A percentile compares a stretch with the other conserved stretches of the same genome.
These are phyloP conservation scores for Monilinia aucupariae DNA, from an alignment of 2,329 filamentous ascomycete genomes.

Conservation along the genomic window DNA sequence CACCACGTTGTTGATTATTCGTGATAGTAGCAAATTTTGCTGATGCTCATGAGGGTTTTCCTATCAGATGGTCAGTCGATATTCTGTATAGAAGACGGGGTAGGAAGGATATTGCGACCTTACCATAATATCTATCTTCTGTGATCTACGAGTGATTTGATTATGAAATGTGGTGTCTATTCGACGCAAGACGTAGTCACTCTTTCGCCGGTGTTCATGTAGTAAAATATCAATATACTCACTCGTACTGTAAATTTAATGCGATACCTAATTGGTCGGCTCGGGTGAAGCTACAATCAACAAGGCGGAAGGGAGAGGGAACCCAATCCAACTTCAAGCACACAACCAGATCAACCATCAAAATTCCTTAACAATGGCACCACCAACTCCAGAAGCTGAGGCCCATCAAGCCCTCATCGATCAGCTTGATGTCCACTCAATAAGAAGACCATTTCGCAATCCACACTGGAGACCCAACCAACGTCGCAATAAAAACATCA, in stretches of 20 bases:
- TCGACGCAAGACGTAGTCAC: neutral
- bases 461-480: constrained; percentile 85
- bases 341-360: constrained; percentile 7
- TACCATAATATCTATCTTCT: constrained; percentile 21
- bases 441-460: constrained; percentile 87
- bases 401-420: constrained; percentile 84
- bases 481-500: constrained; percentile 98
- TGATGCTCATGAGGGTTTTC: constrained; percentile 98
- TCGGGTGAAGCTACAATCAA: constrained; percentile 1
- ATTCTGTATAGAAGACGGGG: neutral
- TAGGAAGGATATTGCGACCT: neutral
- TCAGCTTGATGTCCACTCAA: constrained; percentile 81
- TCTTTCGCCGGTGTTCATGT: neutral
- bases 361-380: constrained; percentile 27
- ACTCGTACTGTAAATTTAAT: neutral
- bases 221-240: neutral
- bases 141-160: neutral
- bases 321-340: neutral
- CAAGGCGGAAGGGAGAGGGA: neutral
- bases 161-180: neutral
- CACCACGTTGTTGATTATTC: constrained; percentile 97
- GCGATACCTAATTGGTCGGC: constrained; percentile 8
- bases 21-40: constrained; percentile 85
- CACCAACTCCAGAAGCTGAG: constrained; percentile 40
- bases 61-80: constrained; percentile 41